phyloP scores from a whole-genome alignment of 306 rosid species.

The Prunus salicina region DNA sequence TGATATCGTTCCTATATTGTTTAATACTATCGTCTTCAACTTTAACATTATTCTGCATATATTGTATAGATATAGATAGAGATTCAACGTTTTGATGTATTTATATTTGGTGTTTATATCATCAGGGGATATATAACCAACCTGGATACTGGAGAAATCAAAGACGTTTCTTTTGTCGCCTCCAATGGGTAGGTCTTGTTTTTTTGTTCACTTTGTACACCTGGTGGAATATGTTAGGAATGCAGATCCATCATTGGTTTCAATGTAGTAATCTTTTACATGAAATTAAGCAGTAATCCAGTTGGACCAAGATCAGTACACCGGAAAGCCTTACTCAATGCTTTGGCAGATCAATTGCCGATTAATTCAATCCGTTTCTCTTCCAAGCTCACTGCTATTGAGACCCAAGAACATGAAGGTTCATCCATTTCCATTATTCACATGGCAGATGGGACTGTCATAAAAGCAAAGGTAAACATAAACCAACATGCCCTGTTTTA shows the following conservation, averaged over 20 bases:
- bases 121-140: slow-evolving; percentile 7
- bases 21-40: too few species aligned
- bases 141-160: slow-evolving; percentile 4
- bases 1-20: too few species aligned
- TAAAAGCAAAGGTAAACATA: slow-evolving; percentile 19
- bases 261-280: background rate
- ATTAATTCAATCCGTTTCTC: slow-evolving; percentile 12
- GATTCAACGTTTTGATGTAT: too few species aligned
- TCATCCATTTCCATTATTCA: slow-evolving; percentile 17
- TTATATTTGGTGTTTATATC: background rate
- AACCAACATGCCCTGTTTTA: background rate
- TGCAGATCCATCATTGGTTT: background rate
- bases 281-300: background rate
- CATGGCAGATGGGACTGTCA: slow-evolving; percentile 13
- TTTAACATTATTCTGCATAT: too few species aligned
- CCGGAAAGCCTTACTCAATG: slow-evolving; percentile 16
- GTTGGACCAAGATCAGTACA: slow-evolving; percentile 8
- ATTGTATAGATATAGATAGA: too few species aligned
- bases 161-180: background rate
- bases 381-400: slow-evolving; percentile 10
- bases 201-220: background rate
- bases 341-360: slow-evolving; percentile 22
- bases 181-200: background rate
- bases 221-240: background rate
- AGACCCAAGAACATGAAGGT: background rate